These are phyloP conservation scores for Lenwebbia sp. DNA, from an alignment of 345 rosid species.

Conservation along the genomic window DNA sequence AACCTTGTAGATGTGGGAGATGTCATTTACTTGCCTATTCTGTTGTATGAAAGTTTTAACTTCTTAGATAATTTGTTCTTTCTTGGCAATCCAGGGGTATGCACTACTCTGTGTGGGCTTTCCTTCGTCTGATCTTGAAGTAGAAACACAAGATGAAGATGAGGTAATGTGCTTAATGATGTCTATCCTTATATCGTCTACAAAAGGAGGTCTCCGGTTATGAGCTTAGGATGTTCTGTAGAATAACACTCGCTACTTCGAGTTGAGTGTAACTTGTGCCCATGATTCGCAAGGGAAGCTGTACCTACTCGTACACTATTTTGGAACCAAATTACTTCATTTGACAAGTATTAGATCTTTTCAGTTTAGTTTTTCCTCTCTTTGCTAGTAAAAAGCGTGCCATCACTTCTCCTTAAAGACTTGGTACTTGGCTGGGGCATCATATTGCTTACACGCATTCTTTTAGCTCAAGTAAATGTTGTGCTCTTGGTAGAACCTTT, in stretches of 20 bases:
- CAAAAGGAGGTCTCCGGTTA: background rate
- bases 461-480: background rate
- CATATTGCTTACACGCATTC: background rate
- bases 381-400: background rate
- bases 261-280: background rate
- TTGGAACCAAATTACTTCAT: background rate
- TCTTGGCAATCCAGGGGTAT: conserved; percentile 51
- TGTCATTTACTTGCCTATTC: background rate
- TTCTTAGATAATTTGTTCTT: background rate
- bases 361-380: background rate
- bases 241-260: background rate
- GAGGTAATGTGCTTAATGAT: conserved; percentile 40
- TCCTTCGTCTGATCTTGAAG: conserved; percentile 80
- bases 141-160: conserved; percentile 93
- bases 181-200: background rate
- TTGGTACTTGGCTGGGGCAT: background rate
- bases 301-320: background rate
- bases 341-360: background rate
- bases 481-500: background rate
- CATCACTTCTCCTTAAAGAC: background rate
- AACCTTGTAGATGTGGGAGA: background rate
- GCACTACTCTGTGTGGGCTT: conserved; percentile 92
- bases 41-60: background rate
- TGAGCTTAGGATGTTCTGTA: background rate
- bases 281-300: background rate